Percentiles rank a stretch among this genome's conserved stretches.
phyloP scores from a whole-genome alignment of 1,139 yeast genomes.

The Tardiomyces depauwii region DNA sequence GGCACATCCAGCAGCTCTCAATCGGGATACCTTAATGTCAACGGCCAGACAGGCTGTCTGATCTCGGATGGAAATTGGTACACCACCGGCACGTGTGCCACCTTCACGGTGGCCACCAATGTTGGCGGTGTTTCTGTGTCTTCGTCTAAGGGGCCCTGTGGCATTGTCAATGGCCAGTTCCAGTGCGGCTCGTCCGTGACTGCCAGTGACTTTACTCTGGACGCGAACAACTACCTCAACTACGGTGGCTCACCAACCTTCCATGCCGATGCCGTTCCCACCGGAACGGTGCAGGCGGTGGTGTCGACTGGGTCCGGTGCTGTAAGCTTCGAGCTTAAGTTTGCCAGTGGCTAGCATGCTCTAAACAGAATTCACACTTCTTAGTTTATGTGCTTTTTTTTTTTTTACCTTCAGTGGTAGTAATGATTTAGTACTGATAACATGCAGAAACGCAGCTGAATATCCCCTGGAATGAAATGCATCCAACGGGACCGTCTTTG shows the following conservation, averaged over 20 bases:
- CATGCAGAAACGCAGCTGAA: too few species aligned
- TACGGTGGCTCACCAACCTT: constrained; percentile 57
- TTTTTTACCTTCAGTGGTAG: too few species aligned
- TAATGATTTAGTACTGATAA: too few species aligned
- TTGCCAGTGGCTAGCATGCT: constrained; percentile 13
- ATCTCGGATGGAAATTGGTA: constrained; percentile 84
- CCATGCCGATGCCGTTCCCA: constrained; percentile 48
- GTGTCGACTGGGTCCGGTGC: constrained; percentile 39
- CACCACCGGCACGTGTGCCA: constrained; percentile 76
- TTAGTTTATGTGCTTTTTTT: too few species aligned
- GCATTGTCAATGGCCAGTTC: constrained; percentile 32
- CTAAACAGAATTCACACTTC: not conserved
- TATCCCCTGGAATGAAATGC: too few species aligned
- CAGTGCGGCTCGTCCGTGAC: constrained; percentile 21
- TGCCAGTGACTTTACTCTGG: constrained; percentile 23
- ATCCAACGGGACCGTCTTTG: too few species aligned
- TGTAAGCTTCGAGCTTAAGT: constrained; percentile 33
- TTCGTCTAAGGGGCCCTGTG: constrained; percentile 68
- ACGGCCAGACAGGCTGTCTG: constrained; percentile 59
- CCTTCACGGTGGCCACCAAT: constrained; percentile 43
- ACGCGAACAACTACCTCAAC: constrained; percentile 27
- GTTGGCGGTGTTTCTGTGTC: constrained; percentile 61
- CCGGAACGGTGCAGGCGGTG: constrained; percentile 40
- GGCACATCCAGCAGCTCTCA: constrained; percentile 19
- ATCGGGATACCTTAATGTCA: constrained; percentile 41